Conservation (phyloP, 1,139 yeast genomes). For the Hyphopichia khmerensis region DNA sequence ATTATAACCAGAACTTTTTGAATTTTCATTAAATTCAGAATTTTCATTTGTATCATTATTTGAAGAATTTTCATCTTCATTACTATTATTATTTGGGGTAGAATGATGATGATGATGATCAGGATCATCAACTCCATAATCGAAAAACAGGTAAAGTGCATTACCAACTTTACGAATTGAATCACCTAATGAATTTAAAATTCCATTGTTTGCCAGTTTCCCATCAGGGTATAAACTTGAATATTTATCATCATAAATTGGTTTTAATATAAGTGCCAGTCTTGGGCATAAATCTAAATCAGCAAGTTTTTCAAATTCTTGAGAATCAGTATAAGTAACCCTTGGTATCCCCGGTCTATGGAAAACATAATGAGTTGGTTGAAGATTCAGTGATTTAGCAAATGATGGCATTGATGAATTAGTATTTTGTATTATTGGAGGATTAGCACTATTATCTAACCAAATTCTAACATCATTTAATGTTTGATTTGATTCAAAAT, state of each 20-base stretch:
- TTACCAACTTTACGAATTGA: slow-evolving; percentile 20
- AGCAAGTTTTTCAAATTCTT: slow-evolving; percentile 49
- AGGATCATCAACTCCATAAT: slow-evolving; percentile 33
- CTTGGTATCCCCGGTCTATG: slow-evolving; percentile 40
- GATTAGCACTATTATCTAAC: slow-evolving; percentile 55
- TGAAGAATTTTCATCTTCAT: background rate
- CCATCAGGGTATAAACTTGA: slow-evolving; percentile 14
- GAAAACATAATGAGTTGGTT: slow-evolving; percentile 37
- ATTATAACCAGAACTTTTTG: background rate
- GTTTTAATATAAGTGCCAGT: slow-evolving; percentile 65
- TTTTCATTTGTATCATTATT: background rate
- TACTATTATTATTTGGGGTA: background rate
- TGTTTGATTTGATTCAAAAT: slow-evolving; percentile 41
- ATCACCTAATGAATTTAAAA: slow-evolving; percentile 14
- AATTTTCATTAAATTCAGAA: background rate
- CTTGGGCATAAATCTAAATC: slow-evolving; percentile 60
- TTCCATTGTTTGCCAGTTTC: slow-evolving; percentile 11
- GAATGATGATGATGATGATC: background rate
- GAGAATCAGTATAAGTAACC: slow-evolving; percentile 43
- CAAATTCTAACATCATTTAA: slow-evolving; percentile 58
- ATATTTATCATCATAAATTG: slow-evolving; percentile 35
- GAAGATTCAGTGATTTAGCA: slow-evolving; percentile 32
- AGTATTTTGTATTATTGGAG: slow-evolving; percentile 25
- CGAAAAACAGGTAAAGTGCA: slow-evolving; percentile 44
- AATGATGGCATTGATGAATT: slow-evolving; percentile 33